phyloP scores from a whole-genome alignment of 345 rosid species.

The Barbarea vulgaris region DNA sequence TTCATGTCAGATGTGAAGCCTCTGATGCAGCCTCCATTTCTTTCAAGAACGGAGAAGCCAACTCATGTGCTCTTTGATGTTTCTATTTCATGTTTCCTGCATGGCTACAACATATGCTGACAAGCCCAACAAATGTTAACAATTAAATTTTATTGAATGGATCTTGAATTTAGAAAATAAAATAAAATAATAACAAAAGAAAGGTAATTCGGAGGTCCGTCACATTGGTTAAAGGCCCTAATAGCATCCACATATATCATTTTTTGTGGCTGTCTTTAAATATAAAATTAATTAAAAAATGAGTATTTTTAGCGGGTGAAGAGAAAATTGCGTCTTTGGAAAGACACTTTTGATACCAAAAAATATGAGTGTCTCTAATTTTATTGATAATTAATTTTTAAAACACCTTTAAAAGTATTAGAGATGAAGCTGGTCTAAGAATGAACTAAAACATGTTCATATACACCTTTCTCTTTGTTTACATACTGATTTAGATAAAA shows the following conservation, averaged over 20 bases:
- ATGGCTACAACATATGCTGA: neutral
- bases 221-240: neutral
- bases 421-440: too few relatives aligned
- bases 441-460: too few relatives aligned
- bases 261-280: too few relatives aligned
- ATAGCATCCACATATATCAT: too few relatives aligned
- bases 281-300: too few relatives aligned
- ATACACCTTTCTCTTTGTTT: neutral
- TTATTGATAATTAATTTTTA: too few relatives aligned
- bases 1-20: neutral
- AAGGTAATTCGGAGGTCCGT: neutral
- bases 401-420: too few relatives aligned
- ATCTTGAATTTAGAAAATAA: neutral
- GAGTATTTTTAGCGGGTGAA: too few relatives aligned
- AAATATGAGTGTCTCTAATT: too few relatives aligned
- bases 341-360: too few relatives aligned
- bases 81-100: neutral
- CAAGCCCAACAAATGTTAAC: neutral
- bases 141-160: neutral
- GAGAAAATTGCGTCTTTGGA: too few relatives aligned
- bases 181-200: neutral
- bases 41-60: neutral
- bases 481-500: neutral
- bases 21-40: neutral
- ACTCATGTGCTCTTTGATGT: neutral